Evolutionary conservation across 352 stramenopile species (phyloP), one percentile per base, ranked within the genome.

Genomic region (Globisporangium splendens): DNA sequence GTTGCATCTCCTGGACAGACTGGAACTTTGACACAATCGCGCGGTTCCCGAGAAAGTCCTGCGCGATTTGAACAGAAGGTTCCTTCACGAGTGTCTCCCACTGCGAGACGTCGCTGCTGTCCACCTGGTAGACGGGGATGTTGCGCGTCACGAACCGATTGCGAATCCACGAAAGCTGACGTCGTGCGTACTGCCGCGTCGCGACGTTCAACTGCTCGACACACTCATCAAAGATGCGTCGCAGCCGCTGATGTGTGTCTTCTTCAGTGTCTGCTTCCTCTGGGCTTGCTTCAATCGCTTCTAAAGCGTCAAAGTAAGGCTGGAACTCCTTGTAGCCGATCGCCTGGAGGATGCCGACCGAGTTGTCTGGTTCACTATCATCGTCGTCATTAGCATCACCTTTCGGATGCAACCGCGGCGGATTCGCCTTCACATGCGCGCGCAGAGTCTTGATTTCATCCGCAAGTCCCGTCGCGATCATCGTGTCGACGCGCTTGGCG

Each of bases 241-340:
- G 21, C 71, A 59, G 1, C 63, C 48, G 17, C 59, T 44, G 1
- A 51, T 42, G 22, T 21, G 2, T 50, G 10, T 52, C 12, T 42
- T 22, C n/a, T 22, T 18, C 12, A 15, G 15, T 18, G 28, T 1
- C 5, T 11, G 0, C 18, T 39, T 10, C 12, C 33, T 38, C 10
- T 44, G 11, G 6, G 1, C 1, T 12, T 24, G 50, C 41, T 39
- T 79, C 52, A 6, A 62, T 53, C 14, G 65, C 56, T 46, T 89
- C 83, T 2, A 87, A 48, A 1, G 78, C 83, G 21, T 88, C 67
- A 33, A 93, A 83, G 61, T 95, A 93, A 35, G 83, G 77, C 51
- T 89, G 74, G 56, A 97, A 96, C 65, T 97, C 89, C 55, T 96
- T 97, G 68, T 95, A 96, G 21, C 89, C 89, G 59, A 97, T 97